Evolutionary conservation across 495 filamentous ascomycete species (phyloP), one percentile per base, ranked within the genome.

Genomic region (Lentithecium fluviatile): DNA sequence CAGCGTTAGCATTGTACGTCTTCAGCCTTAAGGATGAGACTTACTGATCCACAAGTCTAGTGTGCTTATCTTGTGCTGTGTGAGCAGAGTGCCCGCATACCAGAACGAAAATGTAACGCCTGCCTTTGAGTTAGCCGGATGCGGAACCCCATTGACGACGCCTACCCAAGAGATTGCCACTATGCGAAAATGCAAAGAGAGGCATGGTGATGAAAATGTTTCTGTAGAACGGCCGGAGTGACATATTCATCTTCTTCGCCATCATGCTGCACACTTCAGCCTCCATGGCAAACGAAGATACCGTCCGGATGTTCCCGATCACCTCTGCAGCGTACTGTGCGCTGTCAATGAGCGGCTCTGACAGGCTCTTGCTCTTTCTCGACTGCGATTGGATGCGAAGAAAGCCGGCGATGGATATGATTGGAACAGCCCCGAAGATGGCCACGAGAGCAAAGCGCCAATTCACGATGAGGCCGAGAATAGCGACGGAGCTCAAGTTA

Each of bases 361-460:
- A 6, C 6, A 56, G 17, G 23, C 40, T 56, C 42, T 56, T 46
- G 13, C 24, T 56, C 24, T 47, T 45, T 36, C 25, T 24, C 10
- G 42, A 46, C 42, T 56, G 53, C n/a, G 24, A 46, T 36, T 17
- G n/a, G 3, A 46, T 34, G 6, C 53, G 38, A 2, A 56, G 53
- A 20, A 56, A 56, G 23, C 40, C 42, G 2, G 53, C 53, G 5
- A 56, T 17, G 12, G 25, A 6, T 2, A 56, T 56, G 38, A 56
- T 17, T 29, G 53, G 53, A 2, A 56, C 24, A 6, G 53, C 23
- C 10, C 53, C 53, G 36, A 45, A 56, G 10, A 56, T 46, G 6
- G 53, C 38, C 15, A 56, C 53, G 12, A 56, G 53, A 17, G 53
- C 53, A 29, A 56, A 56, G 2, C 42, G 12, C 53, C 53, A 56